A percentile compares a stretch with the other conserved stretches of the same genome.
Evolutionary conservation across 2,329 filamentous ascomycete species (phyloP).

Genomic region (Clonostachys rosea): DNA sequence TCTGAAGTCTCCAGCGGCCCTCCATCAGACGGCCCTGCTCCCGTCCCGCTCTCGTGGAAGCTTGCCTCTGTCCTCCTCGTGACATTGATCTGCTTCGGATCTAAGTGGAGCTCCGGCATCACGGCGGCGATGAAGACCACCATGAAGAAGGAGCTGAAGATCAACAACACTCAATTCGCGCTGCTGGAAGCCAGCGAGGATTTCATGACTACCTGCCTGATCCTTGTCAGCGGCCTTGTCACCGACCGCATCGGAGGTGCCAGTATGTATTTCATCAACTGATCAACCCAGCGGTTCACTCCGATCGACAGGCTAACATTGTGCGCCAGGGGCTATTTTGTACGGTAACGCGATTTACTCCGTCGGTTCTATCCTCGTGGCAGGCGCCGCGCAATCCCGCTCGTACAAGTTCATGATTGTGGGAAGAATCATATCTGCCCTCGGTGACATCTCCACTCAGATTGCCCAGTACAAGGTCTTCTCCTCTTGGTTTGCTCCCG

Average conservation of each 20-base stretch:
- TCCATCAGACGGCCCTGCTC: not conserved
- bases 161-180: conserved; percentile 53
- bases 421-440: conserved; percentile 44
- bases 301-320: not conserved
- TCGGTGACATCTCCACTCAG: conserved; percentile 57
- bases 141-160: conserved; percentile 50
- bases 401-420: conserved; percentile 56
- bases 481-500: conserved; percentile 56
- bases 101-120: conserved; percentile 50
- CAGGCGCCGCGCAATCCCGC: conserved; percentile 44
- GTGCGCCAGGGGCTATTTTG: conserved; percentile 34
- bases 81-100: conserved; percentile 48
- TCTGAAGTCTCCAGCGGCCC: not conserved
- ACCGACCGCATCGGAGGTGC: conserved; percentile 55
- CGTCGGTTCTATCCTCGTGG: conserved; percentile 50
- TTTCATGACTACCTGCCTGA: conserved; percentile 52
- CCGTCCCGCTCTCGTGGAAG: conserved; percentile 11
- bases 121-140: conserved; percentile 55
- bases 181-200: conserved; percentile 53
- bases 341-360: conserved; percentile 53
- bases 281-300: not conserved
- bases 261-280: conserved; percentile 14
- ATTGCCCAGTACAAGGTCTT: conserved; percentile 59
- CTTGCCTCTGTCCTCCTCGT: conserved; percentile 36
- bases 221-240: conserved; percentile 44